Conservation (phyloP, 169 alveolate genomes). For the Plasmodium billcollinsi region DNA sequence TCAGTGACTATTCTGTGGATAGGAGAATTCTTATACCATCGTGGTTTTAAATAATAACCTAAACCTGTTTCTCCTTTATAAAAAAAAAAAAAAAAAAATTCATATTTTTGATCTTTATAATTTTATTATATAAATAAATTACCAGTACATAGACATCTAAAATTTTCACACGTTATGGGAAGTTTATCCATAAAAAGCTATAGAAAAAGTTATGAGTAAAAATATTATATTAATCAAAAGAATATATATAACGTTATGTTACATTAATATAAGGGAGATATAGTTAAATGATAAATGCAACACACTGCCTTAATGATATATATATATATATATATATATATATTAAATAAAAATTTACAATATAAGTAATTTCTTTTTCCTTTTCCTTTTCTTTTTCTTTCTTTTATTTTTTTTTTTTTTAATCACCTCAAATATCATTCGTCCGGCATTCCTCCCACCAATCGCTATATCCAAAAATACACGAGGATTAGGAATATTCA, state of each 20-base stretch:
- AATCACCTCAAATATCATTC: slow-evolving; percentile 85
- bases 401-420: slow-evolving; percentile 2
- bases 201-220: neutral
- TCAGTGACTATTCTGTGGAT: slow-evolving; percentile 87
- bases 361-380: neutral
- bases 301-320: neutral
- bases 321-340: neutral
- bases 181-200: slow-evolving; percentile 88
- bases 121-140: slow-evolving; percentile 4
- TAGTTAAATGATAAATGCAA: no score
- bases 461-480: slow-evolving; percentile 86
- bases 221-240: no score
- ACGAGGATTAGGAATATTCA: slow-evolving; percentile 88
- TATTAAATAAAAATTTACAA: neutral
- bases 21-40: slow-evolving; percentile 90
- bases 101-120: neutral
- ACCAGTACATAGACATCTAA: slow-evolving; percentile 94
- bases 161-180: slow-evolving; percentile 92
- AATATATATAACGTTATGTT: no score
- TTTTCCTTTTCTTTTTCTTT: slow-evolving; percentile 3
- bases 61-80: slow-evolving; percentile 86
- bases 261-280: no score
- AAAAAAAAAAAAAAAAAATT: slow-evolving; percentile 10
- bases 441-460: slow-evolving; percentile 88
- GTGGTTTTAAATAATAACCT: slow-evolving; percentile 88